Base-by-base conservation (phyloP, 345 rosid species). In the Hypericum perforatum region DNA sequence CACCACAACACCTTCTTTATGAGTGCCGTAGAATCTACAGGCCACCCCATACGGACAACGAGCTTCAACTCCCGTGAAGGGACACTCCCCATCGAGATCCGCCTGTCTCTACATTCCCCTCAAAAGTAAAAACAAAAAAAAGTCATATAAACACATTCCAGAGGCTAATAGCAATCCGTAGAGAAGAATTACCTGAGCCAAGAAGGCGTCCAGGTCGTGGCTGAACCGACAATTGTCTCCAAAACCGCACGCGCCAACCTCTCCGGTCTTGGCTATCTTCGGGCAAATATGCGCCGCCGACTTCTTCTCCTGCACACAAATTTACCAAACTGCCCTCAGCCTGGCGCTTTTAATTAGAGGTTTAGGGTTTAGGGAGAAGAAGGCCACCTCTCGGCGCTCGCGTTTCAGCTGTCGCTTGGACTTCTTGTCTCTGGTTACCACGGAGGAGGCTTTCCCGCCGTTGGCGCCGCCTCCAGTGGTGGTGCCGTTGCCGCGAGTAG, bases 371-470 rank as follows among this genome's bases (percentile, higher is more conserved):
- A n/a, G n/a, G n/a, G n/a, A 36, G 38, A 52, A 37, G 9, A 46
- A 6, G 6, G 29, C 51, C 14, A 88, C 91, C 86, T 84, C 78
- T 0, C 45, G 82, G 52, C 96, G 89, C 61, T 87, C 96, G 29
- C 98, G 86, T 71, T 91, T 91, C 52, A 87, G 76, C 56, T 86
- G 96, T n/a, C 98, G 84, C 64, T 79, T 91, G 8, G 96, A 91
- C 76, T 91, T 91, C 83, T 79, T 87, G 67, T 91, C 95, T 66
- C 64, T 77, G 41, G 78, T 5, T 2, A 66, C 74, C 12, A 76
- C 39, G 12, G 65, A 46, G 0, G 60, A 71, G 49, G 78, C 56
- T 37, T 61, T 46, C 12, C 56, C 59, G 29, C 29, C 50, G 14
- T 7, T 14, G 1, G 65, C 53, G 12, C 49, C 52, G 36, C n/a